Base-by-base conservation (phyloP, 176 grass and related monocot species). In the Oryza longistaminata region DNA sequence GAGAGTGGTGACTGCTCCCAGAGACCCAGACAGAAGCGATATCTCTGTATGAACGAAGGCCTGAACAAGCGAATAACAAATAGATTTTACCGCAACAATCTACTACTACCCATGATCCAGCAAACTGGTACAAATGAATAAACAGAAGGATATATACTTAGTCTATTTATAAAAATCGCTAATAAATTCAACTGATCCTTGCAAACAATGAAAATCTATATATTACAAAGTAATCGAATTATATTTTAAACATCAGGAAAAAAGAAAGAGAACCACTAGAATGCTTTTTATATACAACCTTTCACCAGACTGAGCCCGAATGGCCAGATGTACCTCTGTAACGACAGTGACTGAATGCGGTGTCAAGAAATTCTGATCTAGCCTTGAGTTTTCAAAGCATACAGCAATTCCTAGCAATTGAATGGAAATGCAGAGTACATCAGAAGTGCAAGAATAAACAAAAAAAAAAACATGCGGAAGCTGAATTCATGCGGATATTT, bases 381-480 rank as follows among this genome's bases (percentile, higher is more conserved):
- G 27, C 62, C 80, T 75, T n/a, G 49, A 70, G 80, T 69, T 90
- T 90, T 90, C 80, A 87, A 80, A 79, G 75, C 84, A 79, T 90
- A 90, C 8, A 83, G 37, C 70, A 90, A 80, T 73, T 90, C 88
- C 88, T 90, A 69, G 17, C 4, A 22, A 79, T 87, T 40, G 2
- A 42, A 70, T 16, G 72, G 21, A 21, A 35, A 48, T 35, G 16
- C 7, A 0, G 26, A 42, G 13, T 60, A 22, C 79, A 74, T 64
- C 49, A 83, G 69, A 80, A 39, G 5, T n/a, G 13, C 75, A 79
- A 74, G 39, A 83, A 74, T 62, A 74, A 50, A 11, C 79, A 70
- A 21, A 83, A 60, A 43, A 43, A 27, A 55, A 31, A 22, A 79
- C 78, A 69, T 10, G 68, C 43, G 17, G 2, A 19, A 42, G 9